Conservation (phyloP, 2,329 filamentous ascomycete genomes). For the Fusarium equiseti region DNA sequence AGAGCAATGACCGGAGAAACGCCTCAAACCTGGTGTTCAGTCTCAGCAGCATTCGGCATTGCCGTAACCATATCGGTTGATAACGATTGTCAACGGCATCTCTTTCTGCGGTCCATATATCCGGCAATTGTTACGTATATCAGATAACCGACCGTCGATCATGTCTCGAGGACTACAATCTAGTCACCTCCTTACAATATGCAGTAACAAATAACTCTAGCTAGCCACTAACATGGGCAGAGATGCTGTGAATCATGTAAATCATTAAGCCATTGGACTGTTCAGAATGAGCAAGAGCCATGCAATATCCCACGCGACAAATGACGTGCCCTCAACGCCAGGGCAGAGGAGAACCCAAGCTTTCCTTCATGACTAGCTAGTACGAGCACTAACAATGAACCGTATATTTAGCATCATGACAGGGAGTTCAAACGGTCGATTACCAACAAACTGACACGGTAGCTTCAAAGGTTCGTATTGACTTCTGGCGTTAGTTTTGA, state of each 20-base stretch:
- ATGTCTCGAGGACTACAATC: slow-evolving; percentile 16
- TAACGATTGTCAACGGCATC: slow-evolving; percentile 18
- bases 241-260: neutral
- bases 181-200: neutral
- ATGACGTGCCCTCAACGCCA: slow-evolving; percentile 34
- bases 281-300: slow-evolving; percentile 6
- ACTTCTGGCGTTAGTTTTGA: neutral
- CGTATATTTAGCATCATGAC: neutral
- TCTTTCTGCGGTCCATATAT: slow-evolving; percentile 25
- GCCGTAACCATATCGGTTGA: neutral
- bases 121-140: slow-evolving; percentile 29
- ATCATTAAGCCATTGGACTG: slow-evolving; percentile 9
- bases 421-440: slow-evolving; percentile 17
- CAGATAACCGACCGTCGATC: slow-evolving; percentile 48
- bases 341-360: neutral
- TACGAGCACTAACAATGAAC: slow-evolving; percentile 30
- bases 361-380: slow-evolving; percentile 31
- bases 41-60: slow-evolving; percentile 1
- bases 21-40: slow-evolving; percentile 4
- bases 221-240: slow-evolving; percentile 14
- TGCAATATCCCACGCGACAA: slow-evolving; percentile 5
- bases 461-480: slow-evolving; percentile 3
- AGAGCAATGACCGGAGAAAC: slow-evolving; percentile 4
- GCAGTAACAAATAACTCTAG: neutral
- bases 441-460: neutral